Base-by-base conservation (phyloP, 306 rosid genomes). In the Adenanthera pavonina region DNA sequence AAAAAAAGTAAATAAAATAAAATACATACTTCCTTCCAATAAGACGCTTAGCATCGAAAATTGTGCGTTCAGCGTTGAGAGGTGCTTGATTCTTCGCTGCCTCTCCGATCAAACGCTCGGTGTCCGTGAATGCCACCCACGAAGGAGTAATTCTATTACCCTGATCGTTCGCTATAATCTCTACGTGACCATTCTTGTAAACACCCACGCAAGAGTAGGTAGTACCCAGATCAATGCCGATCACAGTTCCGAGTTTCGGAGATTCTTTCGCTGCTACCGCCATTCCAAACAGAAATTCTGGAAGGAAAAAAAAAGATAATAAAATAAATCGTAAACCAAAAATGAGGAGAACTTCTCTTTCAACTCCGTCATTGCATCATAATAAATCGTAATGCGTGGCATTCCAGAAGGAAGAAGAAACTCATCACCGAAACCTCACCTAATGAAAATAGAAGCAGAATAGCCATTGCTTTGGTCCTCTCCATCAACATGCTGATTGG, bases 1-100 rank as follows among this genome's bases (percentile, higher is more conserved):
- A 17, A 38, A 0, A 15, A 69, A 7, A 9, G 30, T 25, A 25
- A 25, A 25, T 7, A 52, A 17, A 38, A 0, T 10, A 69, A 7
- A 9, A 17, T 7, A 20, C 76, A 78, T 59, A 90, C 92, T 81
- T 90, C 65, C 90, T 81, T 20, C 94, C 94, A 48, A 90, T 86
- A 34, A 90, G 90, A 6, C 94, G 82, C 84, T 87, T 86, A 30
- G 83, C 90, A 69, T 87, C 88, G 9, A 84, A 90, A 25, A 88
- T 74, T 0, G 89, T 90, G 66, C 90, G 88, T 44, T 88, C 86
- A 0, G 86, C 72, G 72, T 90, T 90, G 15, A 84, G 85, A 64
- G 90, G 72, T 0, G 92, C 94, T 78, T 90, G 90, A 35, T 88
- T 90, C 85, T 87, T 90, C 0, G 94, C 92, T 0, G 94, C 90